Conservation (phyloP, 176 grass and related monocot genomes). For the Triticum monococcum region DNA sequence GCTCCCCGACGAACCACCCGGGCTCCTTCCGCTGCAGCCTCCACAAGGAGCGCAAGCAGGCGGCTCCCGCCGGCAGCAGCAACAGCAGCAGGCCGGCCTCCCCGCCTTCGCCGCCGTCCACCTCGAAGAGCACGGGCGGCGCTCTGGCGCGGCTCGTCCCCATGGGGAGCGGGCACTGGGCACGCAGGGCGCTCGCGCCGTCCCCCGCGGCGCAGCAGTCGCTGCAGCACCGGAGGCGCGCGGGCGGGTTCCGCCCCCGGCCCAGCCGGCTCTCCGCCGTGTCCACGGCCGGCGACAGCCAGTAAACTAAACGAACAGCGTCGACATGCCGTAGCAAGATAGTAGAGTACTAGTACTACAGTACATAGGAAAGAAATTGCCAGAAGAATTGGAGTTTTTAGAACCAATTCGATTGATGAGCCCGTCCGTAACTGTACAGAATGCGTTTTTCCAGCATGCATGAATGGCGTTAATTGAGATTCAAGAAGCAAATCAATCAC, state of each 20-base stretch:
- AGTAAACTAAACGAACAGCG: too few species aligned
- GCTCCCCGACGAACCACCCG: constrained; percentile 66
- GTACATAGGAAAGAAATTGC: not conserved
- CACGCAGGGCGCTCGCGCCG: constrained; percentile 48
- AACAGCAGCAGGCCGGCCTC: not conserved
- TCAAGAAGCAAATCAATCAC: not conserved
- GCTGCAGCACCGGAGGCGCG: constrained; percentile 39
- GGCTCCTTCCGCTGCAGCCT: constrained; percentile 67
- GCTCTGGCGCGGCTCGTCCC: constrained; percentile 48
- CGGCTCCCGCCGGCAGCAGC: not conserved
- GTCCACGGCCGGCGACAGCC: constrained; percentile 48
- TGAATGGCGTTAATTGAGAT: not conserved
- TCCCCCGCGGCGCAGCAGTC: constrained; percentile 43
- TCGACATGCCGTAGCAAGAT: constrained; percentile 3
- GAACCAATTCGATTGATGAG: not conserved
- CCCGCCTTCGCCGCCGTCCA: not conserved
- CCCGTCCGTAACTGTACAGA: not conserved
- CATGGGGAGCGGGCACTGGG: constrained; percentile 53
- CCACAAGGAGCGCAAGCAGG: constrained; percentile 42
- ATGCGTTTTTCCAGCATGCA: not conserved
- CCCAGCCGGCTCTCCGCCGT: constrained; percentile 54
- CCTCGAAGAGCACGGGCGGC: constrained; percentile 36
- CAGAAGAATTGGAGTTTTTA: not conserved
- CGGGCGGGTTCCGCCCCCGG: not conserved
- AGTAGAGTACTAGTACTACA: not conserved